Conservation (phyloP, 805 yeast genomes). For the Aciculoconidium aculeatum region DNA sequence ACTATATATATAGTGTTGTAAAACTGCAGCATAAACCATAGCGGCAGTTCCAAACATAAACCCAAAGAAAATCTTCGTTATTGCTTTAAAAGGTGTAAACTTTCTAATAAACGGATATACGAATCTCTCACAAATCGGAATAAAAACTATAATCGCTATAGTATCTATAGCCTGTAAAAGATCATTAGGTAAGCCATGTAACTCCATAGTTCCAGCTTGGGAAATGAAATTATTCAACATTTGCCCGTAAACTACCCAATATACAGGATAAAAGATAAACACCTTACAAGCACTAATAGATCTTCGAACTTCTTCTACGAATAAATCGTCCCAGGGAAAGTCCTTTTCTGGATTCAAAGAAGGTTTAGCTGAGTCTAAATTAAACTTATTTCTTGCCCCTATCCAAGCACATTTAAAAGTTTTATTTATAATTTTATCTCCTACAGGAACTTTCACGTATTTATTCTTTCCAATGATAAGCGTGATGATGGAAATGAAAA, state of each 20-base stretch:
- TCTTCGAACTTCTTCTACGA: conserved; percentile 66
- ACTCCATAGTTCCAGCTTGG: conserved; percentile 67
- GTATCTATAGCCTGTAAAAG: conserved; percentile 71
- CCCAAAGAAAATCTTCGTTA: conserved; percentile 65
- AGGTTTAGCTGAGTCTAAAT: conserved; percentile 53
- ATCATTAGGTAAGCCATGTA: conserved; percentile 76
- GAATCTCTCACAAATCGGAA: conserved; percentile 60
- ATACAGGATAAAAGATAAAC: conserved; percentile 61
- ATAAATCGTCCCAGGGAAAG: conserved; percentile 57
- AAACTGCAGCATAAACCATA: conserved; percentile 70
- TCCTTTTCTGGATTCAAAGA: conserved; percentile 40
- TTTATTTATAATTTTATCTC: conserved; percentile 53
- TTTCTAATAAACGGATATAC: conserved; percentile 41
- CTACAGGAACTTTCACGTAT: conserved; percentile 54
- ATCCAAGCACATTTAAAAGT: conserved; percentile 40
- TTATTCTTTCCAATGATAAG: conserved; percentile 47
- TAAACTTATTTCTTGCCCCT: conserved; percentile 41
- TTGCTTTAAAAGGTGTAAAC: conserved; percentile 54
- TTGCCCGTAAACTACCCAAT: conserved; percentile 64
- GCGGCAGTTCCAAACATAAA: conserved; percentile 58
- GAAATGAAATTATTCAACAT: no score
- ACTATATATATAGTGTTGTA: conserved; percentile 61
- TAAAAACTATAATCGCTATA: conserved; percentile 63
- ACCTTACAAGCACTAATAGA: conserved; percentile 68
- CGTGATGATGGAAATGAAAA: conserved; percentile 44